Base-by-base conservation (phyloP, 345 rosid genomes). In the Ceriops zippeliana region DNA sequence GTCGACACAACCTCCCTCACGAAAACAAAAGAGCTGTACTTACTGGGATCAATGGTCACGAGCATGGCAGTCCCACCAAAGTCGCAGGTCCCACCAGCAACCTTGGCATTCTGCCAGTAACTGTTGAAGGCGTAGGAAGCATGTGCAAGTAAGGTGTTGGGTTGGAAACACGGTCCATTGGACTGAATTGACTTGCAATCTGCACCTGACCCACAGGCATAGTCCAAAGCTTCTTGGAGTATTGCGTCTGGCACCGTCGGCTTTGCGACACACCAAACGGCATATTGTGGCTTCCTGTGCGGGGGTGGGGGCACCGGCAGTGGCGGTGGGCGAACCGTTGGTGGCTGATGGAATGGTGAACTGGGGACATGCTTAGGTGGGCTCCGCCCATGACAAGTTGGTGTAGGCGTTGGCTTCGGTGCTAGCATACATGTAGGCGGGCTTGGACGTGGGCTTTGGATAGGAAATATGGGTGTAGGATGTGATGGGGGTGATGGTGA, bases 1-100 rank as follows among this genome's bases (percentile, higher is more conserved):
- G 47, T 42, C 16, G 47, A 42, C 16, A 9, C 2, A 9, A 9
- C 46, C 13, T 9, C 3, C 46, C 46, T 8, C 10, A 0, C 46
- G 13, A 37, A 37, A 37, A 13, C 47, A 2, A 38, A 38, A 38
- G 47, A 38, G 17, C 49, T 15, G 26, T 34, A 47, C 77, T 77
- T 78, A 84, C 88, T 80, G 9, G 88, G 88, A 74, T 85, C 88
- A 61, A 5, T 37, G 0, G 81, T 78, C 52, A 82, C 76, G 13
- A 82, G 74, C 76, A 82, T 80, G 69, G 88, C 86, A 26, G 83
- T 82, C 20, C 84, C 88, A 28, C 83, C 86, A 61, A 82, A 82
- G 46, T 80, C 81, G 60, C 88, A 85, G 35, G 88, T 82, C 17
- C 84, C 88, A 2, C 86, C 84, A 0, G 28, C 32, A 6, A 5